These are phyloP conservation scores for Pigoraptor vietnamica DNA, from an alignment of 78 protist species.

Conservation along the genomic window DNA sequence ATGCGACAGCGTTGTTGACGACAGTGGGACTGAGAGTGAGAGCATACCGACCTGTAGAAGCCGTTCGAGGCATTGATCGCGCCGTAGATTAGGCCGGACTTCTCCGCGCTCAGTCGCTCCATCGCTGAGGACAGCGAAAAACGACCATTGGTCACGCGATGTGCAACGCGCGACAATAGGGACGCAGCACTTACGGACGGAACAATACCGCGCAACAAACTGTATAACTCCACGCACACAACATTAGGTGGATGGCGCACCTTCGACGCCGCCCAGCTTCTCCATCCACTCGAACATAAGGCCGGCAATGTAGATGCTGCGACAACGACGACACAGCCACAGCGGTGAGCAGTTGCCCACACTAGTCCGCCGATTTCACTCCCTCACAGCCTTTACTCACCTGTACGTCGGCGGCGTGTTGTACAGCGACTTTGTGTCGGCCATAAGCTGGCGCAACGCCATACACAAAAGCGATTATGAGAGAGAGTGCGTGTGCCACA, in stretches of 20 bases:
- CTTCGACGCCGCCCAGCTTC: constrained; percentile 74
- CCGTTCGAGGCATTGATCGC: constrained; percentile 54
- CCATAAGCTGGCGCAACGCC: constrained; percentile 20
- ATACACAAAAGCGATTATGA: too few species aligned
- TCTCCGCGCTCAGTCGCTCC: constrained; percentile 21
- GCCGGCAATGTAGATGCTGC: constrained; percentile 72
- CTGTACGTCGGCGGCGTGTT: constrained; percentile 66
- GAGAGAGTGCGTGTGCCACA: too few species aligned
- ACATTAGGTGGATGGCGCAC: neutral
- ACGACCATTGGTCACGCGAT: neutral
- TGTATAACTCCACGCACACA: neutral
- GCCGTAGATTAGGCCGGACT: constrained; percentile 54
- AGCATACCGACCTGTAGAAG: constrained; percentile 31
- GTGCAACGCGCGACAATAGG: neutral
- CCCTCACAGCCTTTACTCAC: too few species aligned
- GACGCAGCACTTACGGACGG: neutral
- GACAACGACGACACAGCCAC: neutral
- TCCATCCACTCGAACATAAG: constrained; percentile 77
- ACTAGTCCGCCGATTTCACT: too few species aligned
- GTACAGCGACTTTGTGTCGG: constrained; percentile 37
- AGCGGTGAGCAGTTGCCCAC: too few species aligned
- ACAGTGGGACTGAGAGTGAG: too few species aligned
- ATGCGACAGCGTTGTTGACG: too few species aligned
- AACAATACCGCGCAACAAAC: neutral
- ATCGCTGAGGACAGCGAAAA: constrained; percentile 19